Base-by-base conservation (phyloP, 2,329 filamentous ascomycete genomes). In the Acephala macrosclerotiorum region DNA sequence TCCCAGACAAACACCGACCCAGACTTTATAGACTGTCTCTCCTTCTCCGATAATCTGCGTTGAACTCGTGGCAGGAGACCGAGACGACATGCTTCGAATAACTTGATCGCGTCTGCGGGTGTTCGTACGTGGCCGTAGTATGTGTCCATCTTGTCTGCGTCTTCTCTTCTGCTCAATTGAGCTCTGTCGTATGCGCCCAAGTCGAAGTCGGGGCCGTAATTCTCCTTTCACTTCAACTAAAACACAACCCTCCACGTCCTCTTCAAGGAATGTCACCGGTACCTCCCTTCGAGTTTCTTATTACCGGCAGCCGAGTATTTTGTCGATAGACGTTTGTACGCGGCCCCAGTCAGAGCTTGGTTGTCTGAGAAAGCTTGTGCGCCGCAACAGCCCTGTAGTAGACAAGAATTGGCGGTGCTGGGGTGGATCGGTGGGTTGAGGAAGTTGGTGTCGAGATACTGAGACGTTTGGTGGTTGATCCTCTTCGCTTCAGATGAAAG, bases 1-100 rank as follows among this genome's bases (percentile, higher is more conserved):
- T 99, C 96, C 96, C 96, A 99, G n/a, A 99, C 96, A 75, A 98
- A 99, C 3, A 99, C 95, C 0, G 96, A 99, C 51, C 96, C 96
- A 0, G 95, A 97, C 75, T 93, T 91, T 78, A 99, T 99, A 3
- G 93, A 93, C 77, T 97, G 94, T 68, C 96, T 88, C 81, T 99
- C 96, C 81, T 98, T 98, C 80, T 99, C 96, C 2, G 96, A 98
- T 76, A 99, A 97, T 74, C 96, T 87, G 72, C 96, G 87, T 82
- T 98, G 96, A 6, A 99, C 96, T 71, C 96, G 89, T 35, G 96
- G 96, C 57, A 98, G 83, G 58, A 97, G 83, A 62, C 96, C 96
- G 55, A 97, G 84, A 70, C 95, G 87, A 79, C 95, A 99, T 67
- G 96, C 96, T 80, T 98, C 96, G 77, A 99, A 98, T n/a, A 99